phyloP scores from a whole-genome alignment of 1,284 basidiomycete genomes.

The Mycosarcoma maydis region DNA sequence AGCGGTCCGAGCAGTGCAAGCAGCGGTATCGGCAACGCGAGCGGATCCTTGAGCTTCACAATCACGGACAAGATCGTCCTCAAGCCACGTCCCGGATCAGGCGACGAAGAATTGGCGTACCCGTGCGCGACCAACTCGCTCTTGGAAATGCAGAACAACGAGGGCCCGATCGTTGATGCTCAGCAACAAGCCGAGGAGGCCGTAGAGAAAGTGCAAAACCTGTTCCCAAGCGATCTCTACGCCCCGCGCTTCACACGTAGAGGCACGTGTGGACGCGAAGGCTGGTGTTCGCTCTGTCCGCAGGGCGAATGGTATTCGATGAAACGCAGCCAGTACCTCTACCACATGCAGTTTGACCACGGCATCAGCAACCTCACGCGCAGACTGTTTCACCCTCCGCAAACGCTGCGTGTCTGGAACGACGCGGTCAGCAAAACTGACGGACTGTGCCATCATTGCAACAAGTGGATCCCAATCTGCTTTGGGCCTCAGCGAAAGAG shows the following conservation, averaged over 20 bases:
- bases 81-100: conserved; percentile 5
- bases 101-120: conserved; percentile 12
- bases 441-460: conserved; percentile 15
- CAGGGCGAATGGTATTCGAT: conserved; percentile 28
- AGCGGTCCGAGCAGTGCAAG: background rate
- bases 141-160: background rate
- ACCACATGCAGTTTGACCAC: conserved; percentile 28
- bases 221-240: conserved; percentile 22
- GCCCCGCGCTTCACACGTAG: conserved; percentile 19
- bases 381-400: conserved; percentile 3
- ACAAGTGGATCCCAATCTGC: conserved; percentile 18
- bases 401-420: conserved; percentile 14
- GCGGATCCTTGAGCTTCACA: background rate
- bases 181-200: background rate
- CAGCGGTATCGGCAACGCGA: background rate
- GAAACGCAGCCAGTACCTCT: conserved; percentile 27
- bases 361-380: conserved; percentile 16
- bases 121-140: conserved; percentile 6
- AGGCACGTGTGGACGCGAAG: conserved; percentile 12
- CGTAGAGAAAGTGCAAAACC: background rate
- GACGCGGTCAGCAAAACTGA: conserved; percentile 18
- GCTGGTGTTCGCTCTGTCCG: conserved; percentile 18
- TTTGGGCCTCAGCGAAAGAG: conserved; percentile 16
- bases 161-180: conserved; percentile 1
- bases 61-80: conserved; percentile 12